Base-by-base conservation (phyloP, 441 rosid species). In the Sinapis alba region DNA sequence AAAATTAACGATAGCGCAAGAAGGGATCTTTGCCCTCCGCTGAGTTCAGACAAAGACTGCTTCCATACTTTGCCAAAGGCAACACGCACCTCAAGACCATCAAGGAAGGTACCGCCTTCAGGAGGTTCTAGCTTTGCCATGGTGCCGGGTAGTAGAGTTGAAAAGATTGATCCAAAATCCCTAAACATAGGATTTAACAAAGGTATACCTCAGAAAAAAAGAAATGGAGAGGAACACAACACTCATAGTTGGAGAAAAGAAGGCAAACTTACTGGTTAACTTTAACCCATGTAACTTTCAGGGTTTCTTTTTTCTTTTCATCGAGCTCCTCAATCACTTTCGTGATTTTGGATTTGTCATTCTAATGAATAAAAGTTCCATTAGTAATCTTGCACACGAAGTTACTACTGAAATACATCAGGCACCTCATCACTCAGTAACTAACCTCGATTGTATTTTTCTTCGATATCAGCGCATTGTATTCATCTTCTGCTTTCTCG, bases 401-500 rank as follows among this genome's bases (percentile, higher is more conserved):
- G 47, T 16, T 41, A 71, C 19, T 23, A 74, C 32, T 24, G 45
- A 56, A 56, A 51, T 47, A 30, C 15, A 75, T 68, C 47, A 56
- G 43, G 50, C 73, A 26, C 60, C 62, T 70, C 62, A 30, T n/a
- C 10, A 24, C 10, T 58, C 47, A 20, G 59, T 28, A 78, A 75
- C 82, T 70, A 69, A 96, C 99, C 98, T 94, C 98, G 38, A 96
- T 91, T 59, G 92, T 96, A 84, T 76, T 91, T 78, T 96, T 96
- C 89, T 90, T 96, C n/a, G 90, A 92, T 81, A 90, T 92, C 83
- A 96, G 80, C 77, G 89, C 97, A 81, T 90, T 90, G 81, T 89
- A 94, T 79, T 96, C 99, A 82, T 96, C 99, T 74, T 96, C 99
- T 62, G 99, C 99, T 80, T 96, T 96, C 86, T 96, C 99, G 69